Evolutionary conservation across 306 rosid genomes (phyloP).

Genomic region (Gynostemma pentaphyllum): DNA sequence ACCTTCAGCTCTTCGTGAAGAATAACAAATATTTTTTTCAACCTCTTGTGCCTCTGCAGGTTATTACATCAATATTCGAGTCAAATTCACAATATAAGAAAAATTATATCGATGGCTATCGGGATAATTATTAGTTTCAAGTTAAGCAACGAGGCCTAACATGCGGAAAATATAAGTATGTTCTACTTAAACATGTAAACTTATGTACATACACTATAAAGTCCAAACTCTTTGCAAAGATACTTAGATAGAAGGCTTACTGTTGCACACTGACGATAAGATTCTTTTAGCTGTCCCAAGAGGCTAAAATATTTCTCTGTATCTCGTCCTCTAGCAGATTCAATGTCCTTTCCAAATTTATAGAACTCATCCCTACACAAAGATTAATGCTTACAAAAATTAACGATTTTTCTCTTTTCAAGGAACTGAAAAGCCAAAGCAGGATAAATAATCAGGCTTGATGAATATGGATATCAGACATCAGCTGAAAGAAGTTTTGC

Average conservation of each 20-base stretch:
- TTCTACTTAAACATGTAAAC: neutral
- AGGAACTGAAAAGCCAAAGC: conserved; percentile 8
- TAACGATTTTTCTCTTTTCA: neutral
- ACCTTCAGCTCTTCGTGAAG: conserved; percentile 80
- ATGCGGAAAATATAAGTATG: neutral
- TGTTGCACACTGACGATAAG: conserved; percentile 51
- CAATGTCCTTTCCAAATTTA: conserved; percentile 57
- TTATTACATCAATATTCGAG: conserved; percentile 10
- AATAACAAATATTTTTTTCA: conserved; percentile 80
- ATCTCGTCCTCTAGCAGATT: conserved; percentile 43
- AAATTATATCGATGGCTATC: no score
- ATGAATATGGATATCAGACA: conserved; percentile 1
- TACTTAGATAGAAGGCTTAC: conserved; percentile 27
- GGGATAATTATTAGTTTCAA: neutral
- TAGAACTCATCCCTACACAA: conserved; percentile 50
- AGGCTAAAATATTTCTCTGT: conserved; percentile 40
- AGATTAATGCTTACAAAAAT: neutral
- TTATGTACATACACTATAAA: neutral
- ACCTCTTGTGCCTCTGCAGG: conserved; percentile 83
- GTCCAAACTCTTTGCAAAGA: neutral
- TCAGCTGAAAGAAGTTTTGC: conserved; percentile 1
- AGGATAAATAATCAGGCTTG: neutral
- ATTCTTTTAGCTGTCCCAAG: conserved; percentile 53
- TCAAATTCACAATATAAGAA: neutral
- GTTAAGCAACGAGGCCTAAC: neutral